Evolutionary conservation across 495 filamentous ascomycete genomes (phyloP).

Genomic region (Terfezia claveryi): DNA sequence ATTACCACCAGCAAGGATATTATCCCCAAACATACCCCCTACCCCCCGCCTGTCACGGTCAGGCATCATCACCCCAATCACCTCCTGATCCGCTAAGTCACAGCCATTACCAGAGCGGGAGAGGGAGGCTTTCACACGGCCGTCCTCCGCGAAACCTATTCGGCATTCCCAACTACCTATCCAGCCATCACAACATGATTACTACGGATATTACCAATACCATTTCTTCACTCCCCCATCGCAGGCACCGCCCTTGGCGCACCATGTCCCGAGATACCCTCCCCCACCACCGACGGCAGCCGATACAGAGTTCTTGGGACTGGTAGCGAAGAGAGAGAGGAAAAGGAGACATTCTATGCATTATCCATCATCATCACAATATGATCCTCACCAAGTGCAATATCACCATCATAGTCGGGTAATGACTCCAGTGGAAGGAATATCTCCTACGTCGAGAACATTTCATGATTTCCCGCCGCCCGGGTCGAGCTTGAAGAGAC

Average conservation of each 20-base stretch:
- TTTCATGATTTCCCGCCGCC: too few species aligned
- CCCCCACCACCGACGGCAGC: not conserved
- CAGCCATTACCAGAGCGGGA: not conserved
- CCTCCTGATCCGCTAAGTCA: not conserved
- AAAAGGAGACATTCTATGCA: not conserved
- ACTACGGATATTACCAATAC: not conserved
- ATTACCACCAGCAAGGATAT: not conserved
- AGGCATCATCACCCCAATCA: not conserved
- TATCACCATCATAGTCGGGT: not conserved
- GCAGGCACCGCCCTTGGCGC: not conserved
- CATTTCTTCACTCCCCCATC: not conserved
- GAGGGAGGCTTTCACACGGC: too few species aligned
- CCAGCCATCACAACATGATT: not conserved
- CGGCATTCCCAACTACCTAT: not conserved
- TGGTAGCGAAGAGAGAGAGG: not conserved
- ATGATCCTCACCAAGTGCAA: not conserved
- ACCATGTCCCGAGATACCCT: not conserved
- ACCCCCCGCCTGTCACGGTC: not conserved
- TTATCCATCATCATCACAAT: not conserved
- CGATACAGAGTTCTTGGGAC: not conserved
- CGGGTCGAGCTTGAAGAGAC: not conserved
- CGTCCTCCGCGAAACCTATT: too few species aligned
- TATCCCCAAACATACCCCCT: not conserved
- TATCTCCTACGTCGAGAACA: too few species aligned
- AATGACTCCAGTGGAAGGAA: too few species aligned